Evolutionary conservation across 371 early-diverging fungal species (phyloP), one percentile per base, ranked within the genome.

Genomic region (Chytridiales sp.): DNA sequence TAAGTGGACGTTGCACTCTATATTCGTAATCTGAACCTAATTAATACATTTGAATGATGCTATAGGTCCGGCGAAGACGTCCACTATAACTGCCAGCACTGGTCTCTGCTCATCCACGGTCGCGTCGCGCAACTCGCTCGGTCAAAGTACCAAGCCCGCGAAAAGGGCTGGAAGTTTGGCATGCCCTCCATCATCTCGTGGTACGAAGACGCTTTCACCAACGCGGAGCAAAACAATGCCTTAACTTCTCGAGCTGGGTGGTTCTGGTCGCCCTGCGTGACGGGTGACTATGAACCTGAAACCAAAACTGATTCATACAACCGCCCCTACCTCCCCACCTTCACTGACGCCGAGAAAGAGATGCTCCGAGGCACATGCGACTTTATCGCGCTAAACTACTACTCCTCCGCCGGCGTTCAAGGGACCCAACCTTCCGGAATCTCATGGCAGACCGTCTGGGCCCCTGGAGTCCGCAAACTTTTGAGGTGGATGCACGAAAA

Each of bases 321-420:
- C 9, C 8, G 47, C 17, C 39, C 26, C 29, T 38, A 35, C 21
- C 42, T 63, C 27, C 57, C 57, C 8, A 39, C 44, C 0, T 69
- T 66, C 56, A 69, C 66, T 3, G 24, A 6, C 21, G 62, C 35
- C 21, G 29, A 69, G 24, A 22, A 61, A 36, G 50, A 13, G 17
- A 21, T 66, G n/a, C 38, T 69, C 49, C 62, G 61, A 39, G 63
- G 60, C 21, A 59, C 57, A 1, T 51, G 54, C 27, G 70, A 69
- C 39, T 69, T 58, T 51, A 57, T 69, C 35, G 70, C 65, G 9
- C 41, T 62, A 27, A 69, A 69, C 54, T 59, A 57, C 34, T 64
- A 64, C 61, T 56, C 57, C 22, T 53, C 57, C 4, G 6, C 5
- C 57, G 19, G 11, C n/a, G 57, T 35, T 9, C 5, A 9, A n/a